phyloP scores from a whole-genome alignment of 2,329 filamentous ascomycete genomes.

The Xylaria arbuscula region DNA sequence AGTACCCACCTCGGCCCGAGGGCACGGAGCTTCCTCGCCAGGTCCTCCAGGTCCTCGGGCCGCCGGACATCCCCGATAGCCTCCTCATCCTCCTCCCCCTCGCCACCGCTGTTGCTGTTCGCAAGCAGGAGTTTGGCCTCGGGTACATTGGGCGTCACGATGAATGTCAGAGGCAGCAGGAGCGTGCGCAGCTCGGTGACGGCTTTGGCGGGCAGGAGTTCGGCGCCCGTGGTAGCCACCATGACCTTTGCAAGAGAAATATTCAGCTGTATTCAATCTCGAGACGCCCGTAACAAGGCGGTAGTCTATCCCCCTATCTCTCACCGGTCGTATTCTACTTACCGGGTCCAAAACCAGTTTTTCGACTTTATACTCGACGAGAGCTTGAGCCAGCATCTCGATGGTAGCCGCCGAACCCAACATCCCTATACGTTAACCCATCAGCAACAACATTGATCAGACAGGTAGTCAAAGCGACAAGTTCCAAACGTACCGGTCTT shows the following conservation, averaged over 20 bases:
- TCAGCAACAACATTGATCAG: background rate
- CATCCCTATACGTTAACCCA: conserved; percentile 84
- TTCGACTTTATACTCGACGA: conserved; percentile 67
- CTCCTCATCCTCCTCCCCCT: conserved; percentile 44
- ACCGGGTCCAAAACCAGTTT: conserved; percentile 80
- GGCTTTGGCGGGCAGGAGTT: conserved; percentile 74
- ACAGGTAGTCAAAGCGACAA: background rate
- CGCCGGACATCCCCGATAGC: conserved; percentile 58
- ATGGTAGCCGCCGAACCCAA: conserved; percentile 79
- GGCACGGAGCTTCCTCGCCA: conserved; percentile 73
- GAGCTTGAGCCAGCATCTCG: conserved; percentile 71
- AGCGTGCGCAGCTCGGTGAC: conserved; percentile 67
- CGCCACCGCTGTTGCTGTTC: conserved; percentile 55
- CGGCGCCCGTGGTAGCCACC: conserved; percentile 83
- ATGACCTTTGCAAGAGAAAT: conserved; percentile 73
- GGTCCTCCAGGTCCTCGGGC: conserved; percentile 72
- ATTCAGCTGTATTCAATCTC: conserved; percentile 5
- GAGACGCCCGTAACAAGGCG: background rate
- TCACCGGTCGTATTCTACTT: conserved; percentile 45
- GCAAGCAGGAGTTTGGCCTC: conserved; percentile 37
- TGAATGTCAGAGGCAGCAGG: conserved; percentile 72
- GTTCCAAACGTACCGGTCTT: conserved; percentile 77
- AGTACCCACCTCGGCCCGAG: conserved; percentile 84
- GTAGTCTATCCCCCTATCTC: background rate
- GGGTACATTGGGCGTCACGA: conserved; percentile 40